Conservation (phyloP, 176 grass and related monocot genomes). For the Juncus effusus region DNA sequence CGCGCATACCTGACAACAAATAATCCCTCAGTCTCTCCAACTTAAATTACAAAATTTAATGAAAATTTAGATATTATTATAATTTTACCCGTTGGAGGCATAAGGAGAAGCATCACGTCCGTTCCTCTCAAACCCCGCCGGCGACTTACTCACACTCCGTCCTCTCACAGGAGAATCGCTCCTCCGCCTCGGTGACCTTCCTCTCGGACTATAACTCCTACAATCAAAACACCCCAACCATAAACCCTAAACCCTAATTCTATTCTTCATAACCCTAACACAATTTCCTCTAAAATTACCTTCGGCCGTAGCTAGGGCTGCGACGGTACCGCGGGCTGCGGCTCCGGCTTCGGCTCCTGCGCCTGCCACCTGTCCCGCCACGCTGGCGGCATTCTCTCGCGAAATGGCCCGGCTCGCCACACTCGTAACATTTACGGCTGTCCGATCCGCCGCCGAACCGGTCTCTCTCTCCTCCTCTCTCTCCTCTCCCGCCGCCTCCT, state of each 20-base stretch:
- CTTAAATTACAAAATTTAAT: too few relatives aligned
- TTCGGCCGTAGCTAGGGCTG: constrained; percentile 92
- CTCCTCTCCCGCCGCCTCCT: constrained; percentile 54
- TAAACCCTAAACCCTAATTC: neutral
- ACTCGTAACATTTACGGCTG: constrained; percentile 88
- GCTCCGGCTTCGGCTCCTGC: constrained; percentile 61
- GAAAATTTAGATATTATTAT: neutral
- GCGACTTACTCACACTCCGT: constrained; percentile 73
- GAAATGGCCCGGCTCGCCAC: constrained; percentile 93
- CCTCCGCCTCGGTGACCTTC: constrained; percentile 69
- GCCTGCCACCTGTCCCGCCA: constrained; percentile 79
- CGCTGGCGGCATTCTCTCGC: constrained; percentile 85
- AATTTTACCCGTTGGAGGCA: constrained; percentile 57
- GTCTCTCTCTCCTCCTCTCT: constrained; percentile 70
- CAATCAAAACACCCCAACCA: neutral
- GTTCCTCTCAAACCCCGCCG: constrained; percentile 22
- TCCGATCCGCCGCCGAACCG: constrained; percentile 40
- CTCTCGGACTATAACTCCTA: constrained; percentile 81
- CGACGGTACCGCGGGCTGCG: constrained; percentile 75
- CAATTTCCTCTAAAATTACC: constrained; percentile 31
- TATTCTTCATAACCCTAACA: neutral
- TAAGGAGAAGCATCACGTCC: constrained; percentile 43
- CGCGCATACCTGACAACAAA: constrained; percentile 37
- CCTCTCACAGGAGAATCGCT: constrained; percentile 63
- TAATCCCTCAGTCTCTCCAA: neutral